A percentile compares a stretch with the other conserved stretches of the same genome.
Conservation (phyloP, 2,329 filamentous ascomycete species). For the Pseudocercospora vitis region DNA sequence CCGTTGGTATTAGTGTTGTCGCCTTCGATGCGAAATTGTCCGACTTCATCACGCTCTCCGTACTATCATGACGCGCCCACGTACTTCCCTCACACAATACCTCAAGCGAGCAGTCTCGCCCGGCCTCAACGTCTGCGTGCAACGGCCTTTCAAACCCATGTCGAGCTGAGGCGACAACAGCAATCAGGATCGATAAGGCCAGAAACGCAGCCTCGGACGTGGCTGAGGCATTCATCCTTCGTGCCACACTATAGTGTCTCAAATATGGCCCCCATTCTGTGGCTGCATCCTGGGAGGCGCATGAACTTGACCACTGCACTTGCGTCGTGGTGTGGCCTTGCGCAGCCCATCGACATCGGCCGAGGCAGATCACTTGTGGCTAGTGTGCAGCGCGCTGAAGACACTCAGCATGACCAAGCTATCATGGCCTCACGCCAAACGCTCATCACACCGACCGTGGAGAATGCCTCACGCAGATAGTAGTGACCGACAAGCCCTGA, state of each 20-base stretch:
- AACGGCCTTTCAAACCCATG: background rate
- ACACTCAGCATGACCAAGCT: too few species aligned
- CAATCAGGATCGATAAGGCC: slow-evolving; percentile 4
- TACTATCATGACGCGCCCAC: background rate
- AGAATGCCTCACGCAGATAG: too few species aligned
- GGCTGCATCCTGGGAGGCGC: slow-evolving; percentile 5
- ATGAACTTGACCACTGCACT: background rate
- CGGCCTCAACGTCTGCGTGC: background rate
- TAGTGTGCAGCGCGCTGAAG: too few species aligned
- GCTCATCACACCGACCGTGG: too few species aligned
- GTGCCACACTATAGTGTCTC: background rate
- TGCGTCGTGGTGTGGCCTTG: too few species aligned
- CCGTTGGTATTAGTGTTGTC: background rate
- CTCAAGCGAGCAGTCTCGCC: background rate
- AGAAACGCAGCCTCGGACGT: background rate
- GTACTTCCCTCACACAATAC: too few species aligned
- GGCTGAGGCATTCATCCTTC: slow-evolving; percentile 3
- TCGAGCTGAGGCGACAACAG: slow-evolving; percentile 4
- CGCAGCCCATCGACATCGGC: background rate
- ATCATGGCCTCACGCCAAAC: too few species aligned
- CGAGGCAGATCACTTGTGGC: background rate
- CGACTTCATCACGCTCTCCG: background rate
- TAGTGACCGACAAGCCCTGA: too few species aligned
- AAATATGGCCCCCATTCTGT: slow-evolving; percentile 1
- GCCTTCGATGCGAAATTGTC: too few species aligned